Evolutionary conservation across 2,329 filamentous ascomycete species (phyloP), one percentile per base, ranked within the genome.

Genomic region (Fusarium sp.): DNA sequence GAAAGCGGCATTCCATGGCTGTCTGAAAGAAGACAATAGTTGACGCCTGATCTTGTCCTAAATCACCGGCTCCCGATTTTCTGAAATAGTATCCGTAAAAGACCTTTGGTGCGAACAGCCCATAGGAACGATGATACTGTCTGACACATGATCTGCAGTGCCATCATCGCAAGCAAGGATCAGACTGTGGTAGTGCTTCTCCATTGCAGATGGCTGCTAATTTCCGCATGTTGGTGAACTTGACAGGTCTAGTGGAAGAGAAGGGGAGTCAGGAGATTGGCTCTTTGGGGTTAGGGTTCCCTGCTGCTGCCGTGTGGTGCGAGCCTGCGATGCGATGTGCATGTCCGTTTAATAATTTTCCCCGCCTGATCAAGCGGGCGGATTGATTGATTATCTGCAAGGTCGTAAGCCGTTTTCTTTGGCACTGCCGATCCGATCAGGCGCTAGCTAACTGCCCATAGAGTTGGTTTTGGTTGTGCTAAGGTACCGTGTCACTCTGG

Each of bases 341-440:
- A 42, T 70, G 49, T 57, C 63, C 46, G 52, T 54, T 58, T 68
- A n/a, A n/a, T n/a, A 60, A 18, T 55, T 44, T 43, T 56, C 62
- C 57, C 62, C 63, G 67, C 58, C 44, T 68, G 52, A 50, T 58
- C 52, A 54, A 38, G 57, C 42, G 55, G 52, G 47, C 15, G 37
- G 50, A 33, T 39, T 24, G 37, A 29, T 46, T 63, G 50, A 63
- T 48, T 63, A 54, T 59, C 46, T 59, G 47, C 33, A 63, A 70
- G 41, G 37, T 66, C 44, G 46, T 53, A 55, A 69, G 56, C 61
- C 60, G 53, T 63, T 66, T 52, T 53, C 38, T 31, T 56, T 73
- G 50, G 58, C 61, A 69, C 56, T 63, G 71, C 57, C 69, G 67
- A 74, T 73, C 71, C 44, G 57, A 72, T 66, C 42, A 63, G 57